Evolutionary conservation across 805 yeast species (phyloP), one percentile per base, ranked within the genome.

Genomic region (Saccharomyces paradoxus): DNA sequence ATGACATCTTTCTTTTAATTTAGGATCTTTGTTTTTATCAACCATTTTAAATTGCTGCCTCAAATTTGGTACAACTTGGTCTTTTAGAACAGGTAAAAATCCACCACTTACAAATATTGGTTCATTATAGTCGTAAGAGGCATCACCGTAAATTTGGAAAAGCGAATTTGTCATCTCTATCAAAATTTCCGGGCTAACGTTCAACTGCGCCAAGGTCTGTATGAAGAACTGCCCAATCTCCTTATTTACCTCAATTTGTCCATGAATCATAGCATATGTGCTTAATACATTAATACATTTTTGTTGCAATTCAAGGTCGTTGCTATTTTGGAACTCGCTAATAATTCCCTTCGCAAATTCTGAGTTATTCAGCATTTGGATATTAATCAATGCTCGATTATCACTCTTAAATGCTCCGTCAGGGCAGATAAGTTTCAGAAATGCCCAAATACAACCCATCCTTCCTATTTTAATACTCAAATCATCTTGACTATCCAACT

Each of bases 141-240:
- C 78, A 71, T 94, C 98, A 13, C 87, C 87, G 70, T 86, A 94
- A 6, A 90, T 75, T 56, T 89, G 97, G 69, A 82, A 89, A 5
- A 90, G 63, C 2, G 81, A 73, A 62, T 88, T 85, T 24, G 88
- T 68, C 27, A 84, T 72, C 57, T 86, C 92, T 46, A 82, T 68
- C 4, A 82, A 71, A 10, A 82, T 67, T 56, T 74, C 77, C 1
- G 74, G 65, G 1, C 73, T 64, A 2, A 70, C 44, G 41, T 62
- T 50, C 24, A 51, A 29, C 9, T 58, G 50, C 8, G 53, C 49
- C 24, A 78, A 56, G 56, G 70, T 54, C 44, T 65, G 60, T 52
- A 74, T 44, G 37, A 83, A 69, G 57, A 80, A 77, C 44, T 76
- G 71, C 0, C 82, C 76, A 22, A 82, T 74, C 13, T 63, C 62